A percentile compares a stretch with the other conserved stretches of the same genome.
These are phyloP conservation scores for Ganoderma leucocontextum DNA, from an alignment of 1,284 basidiomycete genomes.

Conservation along the genomic window DNA sequence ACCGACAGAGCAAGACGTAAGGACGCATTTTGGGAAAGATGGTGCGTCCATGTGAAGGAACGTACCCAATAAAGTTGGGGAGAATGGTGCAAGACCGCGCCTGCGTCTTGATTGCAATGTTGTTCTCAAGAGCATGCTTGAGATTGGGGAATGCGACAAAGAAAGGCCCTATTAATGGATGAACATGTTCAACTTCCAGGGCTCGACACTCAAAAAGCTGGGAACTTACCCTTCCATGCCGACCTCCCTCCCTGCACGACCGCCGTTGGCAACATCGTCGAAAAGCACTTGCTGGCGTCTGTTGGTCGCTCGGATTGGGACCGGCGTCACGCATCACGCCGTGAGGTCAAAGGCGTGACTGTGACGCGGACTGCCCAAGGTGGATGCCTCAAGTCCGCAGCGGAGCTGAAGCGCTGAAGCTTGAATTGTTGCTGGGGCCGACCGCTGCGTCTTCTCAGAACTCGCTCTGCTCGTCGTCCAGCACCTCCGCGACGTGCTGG, in stretches of 20 bases:
- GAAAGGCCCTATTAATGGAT: conserved; percentile 81
- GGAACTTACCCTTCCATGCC: conserved; percentile 50
- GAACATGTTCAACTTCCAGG: not conserved
- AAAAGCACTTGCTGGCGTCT: conserved; percentile 25
- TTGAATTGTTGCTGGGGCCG: not conserved
- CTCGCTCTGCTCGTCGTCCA: conserved; percentile 17
- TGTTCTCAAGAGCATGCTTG: conserved; percentile 83
- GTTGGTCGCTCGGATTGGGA: not conserved
- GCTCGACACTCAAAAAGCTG: not conserved
- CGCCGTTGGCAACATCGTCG: conserved; percentile 41
- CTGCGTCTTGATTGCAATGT: conserved; percentile 89
- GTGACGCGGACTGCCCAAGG: conserved; percentile 4
- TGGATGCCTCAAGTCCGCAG: conserved; percentile 1
- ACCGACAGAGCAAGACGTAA: too few species aligned
- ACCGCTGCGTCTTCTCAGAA: not conserved
- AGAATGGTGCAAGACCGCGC: conserved; percentile 93
- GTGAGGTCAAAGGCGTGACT: conserved; percentile 24
- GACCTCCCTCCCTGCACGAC: conserved; percentile 48
- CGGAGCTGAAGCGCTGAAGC: not conserved
- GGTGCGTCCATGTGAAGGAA: too few species aligned
- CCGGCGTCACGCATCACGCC: conserved; percentile 8
- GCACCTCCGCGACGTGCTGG: conserved; percentile 16
- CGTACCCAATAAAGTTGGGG: conserved; percentile 93
- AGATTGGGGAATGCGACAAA: conserved; percentile 96
- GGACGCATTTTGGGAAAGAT: too few species aligned